Conservation (phyloP, 352 stramenopile genomes). For the Globisporangium echinulatum region DNA sequence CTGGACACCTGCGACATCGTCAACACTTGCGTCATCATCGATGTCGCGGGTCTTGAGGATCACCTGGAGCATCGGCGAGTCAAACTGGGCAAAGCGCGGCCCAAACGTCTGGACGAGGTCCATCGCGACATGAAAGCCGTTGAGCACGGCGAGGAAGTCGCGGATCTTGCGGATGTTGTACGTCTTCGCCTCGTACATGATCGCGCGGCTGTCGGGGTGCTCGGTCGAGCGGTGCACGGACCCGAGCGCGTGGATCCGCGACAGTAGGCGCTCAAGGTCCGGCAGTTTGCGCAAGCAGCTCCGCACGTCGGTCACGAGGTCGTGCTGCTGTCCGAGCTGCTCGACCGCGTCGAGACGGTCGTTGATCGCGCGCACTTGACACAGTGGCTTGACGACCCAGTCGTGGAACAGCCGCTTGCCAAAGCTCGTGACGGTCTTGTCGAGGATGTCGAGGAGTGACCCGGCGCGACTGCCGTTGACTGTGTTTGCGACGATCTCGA, state of each 20-base stretch:
- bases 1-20: neutral
- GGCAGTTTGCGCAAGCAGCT: conserved; percentile 86
- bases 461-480: conserved; percentile 86
- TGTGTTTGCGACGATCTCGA: conserved; percentile 93
- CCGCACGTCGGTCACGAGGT: conserved; percentile 78
- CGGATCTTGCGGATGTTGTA: conserved; percentile 98
- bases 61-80: conserved; percentile 44
- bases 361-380: conserved; percentile 92
- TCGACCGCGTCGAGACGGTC: conserved; percentile 94
- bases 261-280: conserved; percentile 96
- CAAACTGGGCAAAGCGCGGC: conserved; percentile 51
- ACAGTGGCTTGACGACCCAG: conserved; percentile 97
- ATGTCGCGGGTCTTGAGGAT: conserved; percentile 34
- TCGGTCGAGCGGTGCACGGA: conserved; percentile 70
- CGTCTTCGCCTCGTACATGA: conserved; percentile 96
- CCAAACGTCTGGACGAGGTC: conserved; percentile 82
- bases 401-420: conserved; percentile 93
- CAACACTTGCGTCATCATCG: neutral
- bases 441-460: conserved; percentile 89
- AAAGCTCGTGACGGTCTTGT: conserved; percentile 91
- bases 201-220: conserved; percentile 94
- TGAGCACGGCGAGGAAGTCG: conserved; percentile 87
- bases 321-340: conserved; percentile 81
- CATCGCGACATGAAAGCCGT: conserved; percentile 82
- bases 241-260: conserved; percentile 94